Base-by-base conservation (phyloP, 768 basidiomycete species). In the Auriculariales sp. region DNA sequence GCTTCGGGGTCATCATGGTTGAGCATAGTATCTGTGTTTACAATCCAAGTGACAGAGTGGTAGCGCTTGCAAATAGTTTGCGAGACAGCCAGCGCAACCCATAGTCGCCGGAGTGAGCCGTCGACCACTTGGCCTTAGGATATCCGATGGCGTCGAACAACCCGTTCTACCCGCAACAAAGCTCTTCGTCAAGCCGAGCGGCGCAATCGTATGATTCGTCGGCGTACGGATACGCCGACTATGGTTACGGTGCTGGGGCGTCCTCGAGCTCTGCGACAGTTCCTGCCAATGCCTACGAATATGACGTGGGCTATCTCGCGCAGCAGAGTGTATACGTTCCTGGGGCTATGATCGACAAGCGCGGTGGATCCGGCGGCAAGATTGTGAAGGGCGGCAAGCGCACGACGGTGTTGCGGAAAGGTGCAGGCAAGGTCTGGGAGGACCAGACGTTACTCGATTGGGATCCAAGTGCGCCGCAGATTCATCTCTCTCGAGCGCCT, bases 381-480 rank as follows among this genome's bases (percentile, higher is more conserved):
- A 68, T 89, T 42, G 83, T 83, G 0, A 91, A 90, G 62, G 89
- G 89, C 46, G 86, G 87, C 34, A 95, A 97, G 68, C 71, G 94
- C 53, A 83, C 80, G 45, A 99, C 95, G 3, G 95, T 99, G 9
- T 66, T 99, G 45, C 74, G 95, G 48, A 97, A 97, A 66, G 94
- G 93, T 4, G 94, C 76, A 49, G 95, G 95, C 29, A 93, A 91
- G 68, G 82, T 88, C 22, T 99, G 95, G 95, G 95, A 99, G 64
- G 95, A 99, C 63, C 90, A 90, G 66, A 95, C 91, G 3, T 70
- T 99, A 50, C 66, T 97, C 12, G 95, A 99, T 58, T 99, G 95
- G 95, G 95, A 90, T 68, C 86, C 94, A 48, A 79, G 93, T 95
- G 61, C 56, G 87, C 72, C 2, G 2, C 46, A 49, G n/a, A 45